Percentiles rank a stretch among this genome's conserved stretches.
Evolutionary conservation across 1,139 yeast genomes (phyloP).

Genomic region (Yamadazyma oceani): DNA sequence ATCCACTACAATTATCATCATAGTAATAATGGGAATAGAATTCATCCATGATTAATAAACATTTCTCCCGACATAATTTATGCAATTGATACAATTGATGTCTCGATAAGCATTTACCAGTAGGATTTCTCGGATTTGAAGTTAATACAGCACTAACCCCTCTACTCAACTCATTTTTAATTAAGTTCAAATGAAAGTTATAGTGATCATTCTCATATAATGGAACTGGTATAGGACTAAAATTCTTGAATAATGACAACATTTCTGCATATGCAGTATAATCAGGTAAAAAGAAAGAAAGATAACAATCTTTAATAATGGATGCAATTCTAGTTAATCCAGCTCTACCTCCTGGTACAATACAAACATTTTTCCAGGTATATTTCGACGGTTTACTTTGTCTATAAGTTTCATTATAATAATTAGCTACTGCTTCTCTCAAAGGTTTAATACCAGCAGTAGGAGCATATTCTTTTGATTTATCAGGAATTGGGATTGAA

Average conservation of each 20-base stretch:
- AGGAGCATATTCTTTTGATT: slow-evolving; percentile 62
- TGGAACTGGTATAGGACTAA: slow-evolving; percentile 69
- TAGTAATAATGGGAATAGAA: slow-evolving; percentile 65
- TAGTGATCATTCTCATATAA: slow-evolving; percentile 60
- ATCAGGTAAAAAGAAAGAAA: slow-evolving; percentile 66
- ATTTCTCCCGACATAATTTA: slow-evolving; percentile 55
- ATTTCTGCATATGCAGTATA: slow-evolving; percentile 75
- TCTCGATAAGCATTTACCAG: slow-evolving; percentile 59
- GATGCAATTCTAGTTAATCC: slow-evolving; percentile 69
- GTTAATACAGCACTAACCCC: slow-evolving; percentile 65
- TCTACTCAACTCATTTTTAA: slow-evolving; percentile 55
- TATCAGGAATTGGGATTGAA: slow-evolving; percentile 50
- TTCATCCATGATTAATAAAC: slow-evolving; percentile 67
- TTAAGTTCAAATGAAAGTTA: slow-evolving; percentile 56
- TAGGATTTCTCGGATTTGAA: slow-evolving; percentile 68
- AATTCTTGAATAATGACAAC: slow-evolving; percentile 65
- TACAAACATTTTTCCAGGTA: slow-evolving; percentile 64
- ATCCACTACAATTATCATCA: slow-evolving; percentile 58
- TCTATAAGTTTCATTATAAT: slow-evolving; percentile 60
- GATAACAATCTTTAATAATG: slow-evolving; percentile 59
- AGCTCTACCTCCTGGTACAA: slow-evolving; percentile 72
- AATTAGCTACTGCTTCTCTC: slow-evolving; percentile 62
- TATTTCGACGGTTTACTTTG: slow-evolving; percentile 51
- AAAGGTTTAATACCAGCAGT: slow-evolving; percentile 61
- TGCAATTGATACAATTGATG: slow-evolving; percentile 54